These are phyloP conservation scores for Cutaneotrichosporon sp. DNA, from an alignment of 1,284 basidiomycete genomes.

Conservation along the genomic window DNA sequence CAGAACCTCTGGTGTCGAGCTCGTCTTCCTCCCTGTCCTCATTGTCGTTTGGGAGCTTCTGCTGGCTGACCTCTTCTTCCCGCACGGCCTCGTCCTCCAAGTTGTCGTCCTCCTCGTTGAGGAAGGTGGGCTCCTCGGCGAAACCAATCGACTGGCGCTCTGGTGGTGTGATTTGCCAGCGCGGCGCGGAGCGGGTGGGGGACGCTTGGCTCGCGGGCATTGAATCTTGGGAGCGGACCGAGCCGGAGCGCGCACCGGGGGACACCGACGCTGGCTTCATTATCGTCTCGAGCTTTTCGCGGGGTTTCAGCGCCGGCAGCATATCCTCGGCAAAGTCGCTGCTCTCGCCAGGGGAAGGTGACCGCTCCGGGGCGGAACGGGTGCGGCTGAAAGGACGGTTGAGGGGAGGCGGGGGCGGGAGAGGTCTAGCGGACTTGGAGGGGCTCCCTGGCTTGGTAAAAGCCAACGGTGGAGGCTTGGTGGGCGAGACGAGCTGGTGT, in stretches of 20 bases:
- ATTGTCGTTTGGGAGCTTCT: background rate
- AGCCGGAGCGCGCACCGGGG: background rate
- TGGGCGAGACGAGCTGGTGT: background rate
- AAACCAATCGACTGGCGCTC: background rate
- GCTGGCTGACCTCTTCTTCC: background rate
- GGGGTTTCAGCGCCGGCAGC: background rate
- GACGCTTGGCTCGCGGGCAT: background rate
- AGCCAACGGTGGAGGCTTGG: background rate
- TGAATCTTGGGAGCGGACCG: background rate
- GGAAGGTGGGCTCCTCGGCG: conserved; percentile 5
- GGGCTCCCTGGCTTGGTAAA: background rate
- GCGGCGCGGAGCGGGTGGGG: background rate
- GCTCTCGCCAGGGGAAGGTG: conserved; percentile 1
- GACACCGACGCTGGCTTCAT: background rate
- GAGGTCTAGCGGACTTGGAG: background rate
- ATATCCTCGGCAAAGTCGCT: conserved; percentile 13
- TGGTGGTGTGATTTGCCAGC: background rate
- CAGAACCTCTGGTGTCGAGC: no score
- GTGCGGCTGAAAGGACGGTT: background rate
- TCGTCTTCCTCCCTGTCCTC: no score
- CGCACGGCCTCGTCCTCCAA: no score
- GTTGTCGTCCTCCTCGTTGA: background rate
- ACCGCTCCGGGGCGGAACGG: background rate
- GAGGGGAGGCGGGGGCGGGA: background rate
- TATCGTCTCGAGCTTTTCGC: background rate